phyloP scores from a whole-genome alignment of 306 rosid species.

The Corylus avellana region DNA sequence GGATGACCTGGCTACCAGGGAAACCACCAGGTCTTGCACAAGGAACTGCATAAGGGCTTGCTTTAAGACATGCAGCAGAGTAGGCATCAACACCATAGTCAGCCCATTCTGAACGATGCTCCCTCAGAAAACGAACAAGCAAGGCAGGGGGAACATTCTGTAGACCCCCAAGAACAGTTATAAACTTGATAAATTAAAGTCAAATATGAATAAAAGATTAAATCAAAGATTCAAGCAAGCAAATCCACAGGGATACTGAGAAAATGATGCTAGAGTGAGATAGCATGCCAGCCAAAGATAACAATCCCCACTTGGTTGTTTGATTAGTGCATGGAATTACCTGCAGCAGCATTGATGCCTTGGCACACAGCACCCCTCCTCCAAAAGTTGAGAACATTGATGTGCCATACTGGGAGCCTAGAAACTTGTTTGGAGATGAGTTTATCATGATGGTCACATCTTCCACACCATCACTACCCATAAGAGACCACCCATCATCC shows the following conservation, averaged over 20 bases:
- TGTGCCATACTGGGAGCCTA: slow-evolving; percentile 63
- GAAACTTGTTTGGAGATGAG: slow-evolving; percentile 65
- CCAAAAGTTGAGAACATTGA: slow-evolving; percentile 74
- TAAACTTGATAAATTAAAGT: background rate
- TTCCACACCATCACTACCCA: slow-evolving; percentile 83
- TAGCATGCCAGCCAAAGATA: background rate
- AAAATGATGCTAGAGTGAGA: background rate
- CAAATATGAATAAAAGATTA: background rate
- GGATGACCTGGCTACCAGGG: slow-evolving; percentile 83
- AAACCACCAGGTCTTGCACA: slow-evolving; percentile 86
- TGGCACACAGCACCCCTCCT: slow-evolving; percentile 91
- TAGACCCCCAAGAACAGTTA: background rate
- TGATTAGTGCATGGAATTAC: slow-evolving; percentile 30
- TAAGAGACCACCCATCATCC: slow-evolving; percentile 91
- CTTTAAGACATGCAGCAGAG: slow-evolving; percentile 83
- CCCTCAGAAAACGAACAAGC: slow-evolving; percentile 94
- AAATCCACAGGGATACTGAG: background rate
- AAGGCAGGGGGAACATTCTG: slow-evolving; percentile 98
- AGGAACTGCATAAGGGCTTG: slow-evolving; percentile 86
- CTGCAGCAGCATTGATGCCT: slow-evolving; percentile 98
- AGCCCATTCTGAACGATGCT: slow-evolving; percentile 98
- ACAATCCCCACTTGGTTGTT: background rate
- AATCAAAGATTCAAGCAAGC: background rate
- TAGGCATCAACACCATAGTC: slow-evolving; percentile 96
- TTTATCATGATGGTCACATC: slow-evolving; percentile 87